phyloP scores from a whole-genome alignment of 1,284 basidiomycete genomes.

The Ceratobasidium sp. region DNA sequence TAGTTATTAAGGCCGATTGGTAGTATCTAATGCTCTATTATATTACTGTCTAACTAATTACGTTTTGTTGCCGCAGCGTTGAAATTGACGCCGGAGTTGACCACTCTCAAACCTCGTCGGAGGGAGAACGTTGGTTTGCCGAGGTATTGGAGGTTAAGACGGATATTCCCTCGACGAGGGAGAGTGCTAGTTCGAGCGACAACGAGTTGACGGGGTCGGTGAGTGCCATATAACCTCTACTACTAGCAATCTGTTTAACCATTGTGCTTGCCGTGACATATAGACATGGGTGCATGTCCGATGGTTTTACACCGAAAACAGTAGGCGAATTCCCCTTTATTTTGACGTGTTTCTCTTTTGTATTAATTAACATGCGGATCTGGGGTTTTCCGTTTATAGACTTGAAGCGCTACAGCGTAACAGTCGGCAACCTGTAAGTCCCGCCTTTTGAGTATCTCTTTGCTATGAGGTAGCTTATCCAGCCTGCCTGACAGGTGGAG shows the following conservation, averaged over 20 bases:
- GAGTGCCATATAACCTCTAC: no score
- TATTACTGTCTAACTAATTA: background rate
- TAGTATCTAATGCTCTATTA: background rate
- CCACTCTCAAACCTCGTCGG: background rate
- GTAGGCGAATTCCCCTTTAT: no score
- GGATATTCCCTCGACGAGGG: background rate
- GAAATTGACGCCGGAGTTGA: conserved; percentile 14
- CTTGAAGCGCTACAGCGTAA: background rate
- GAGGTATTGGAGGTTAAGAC: conserved; percentile 14
- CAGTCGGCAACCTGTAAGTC: conserved; percentile 6
- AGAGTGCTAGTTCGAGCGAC: background rate
- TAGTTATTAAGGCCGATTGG: conserved; percentile 4
- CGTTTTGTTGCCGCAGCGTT: background rate
- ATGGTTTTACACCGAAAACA: conserved; percentile 25
- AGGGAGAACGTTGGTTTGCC: conserved; percentile 16
- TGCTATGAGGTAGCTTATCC: background rate
- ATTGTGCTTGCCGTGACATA: background rate
- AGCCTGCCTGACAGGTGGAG: background rate
- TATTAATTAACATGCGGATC: no score
- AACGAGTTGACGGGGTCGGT: no score
- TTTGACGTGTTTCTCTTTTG: no score
- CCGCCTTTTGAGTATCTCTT: background rate
- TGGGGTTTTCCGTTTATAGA: background rate
- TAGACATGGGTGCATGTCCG: background rate
- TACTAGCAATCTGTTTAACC: background rate